Evolutionary conservation across 768 basidiomycete genomes (phyloP).

Genomic region (Melanogaster broomeanus): DNA sequence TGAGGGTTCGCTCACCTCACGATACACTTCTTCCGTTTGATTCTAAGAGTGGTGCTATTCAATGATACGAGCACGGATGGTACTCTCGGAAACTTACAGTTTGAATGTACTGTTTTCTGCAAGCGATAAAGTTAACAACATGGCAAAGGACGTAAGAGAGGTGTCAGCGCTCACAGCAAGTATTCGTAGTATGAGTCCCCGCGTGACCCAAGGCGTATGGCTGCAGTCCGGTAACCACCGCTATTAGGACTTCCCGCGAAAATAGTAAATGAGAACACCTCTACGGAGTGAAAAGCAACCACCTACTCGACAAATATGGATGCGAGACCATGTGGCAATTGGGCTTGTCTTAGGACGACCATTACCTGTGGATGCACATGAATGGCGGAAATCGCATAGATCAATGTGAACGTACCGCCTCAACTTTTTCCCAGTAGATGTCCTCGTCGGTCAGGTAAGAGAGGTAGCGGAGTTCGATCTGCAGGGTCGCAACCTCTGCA

Average conservation of each 20-base stretch:
- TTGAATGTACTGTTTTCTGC: conserved; percentile 34
- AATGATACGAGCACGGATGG: neutral
- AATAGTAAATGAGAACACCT: conserved; percentile 11
- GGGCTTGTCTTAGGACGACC: conserved; percentile 63
- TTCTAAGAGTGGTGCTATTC: conserved; percentile 44
- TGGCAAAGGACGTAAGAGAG: neutral
- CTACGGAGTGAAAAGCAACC: conserved; percentile 1
- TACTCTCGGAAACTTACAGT: conserved; percentile 23
- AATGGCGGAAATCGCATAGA: neutral
- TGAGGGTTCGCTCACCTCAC: conserved; percentile 50
- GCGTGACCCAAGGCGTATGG: conserved; percentile 87
- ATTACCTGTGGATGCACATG: conserved; percentile 50
- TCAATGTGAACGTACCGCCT: conserved; percentile 48
- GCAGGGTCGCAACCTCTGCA: conserved; percentile 86
- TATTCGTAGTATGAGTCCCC: conserved; percentile 97
- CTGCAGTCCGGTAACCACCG: conserved; percentile 60
- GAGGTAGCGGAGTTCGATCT: conserved; percentile 92
- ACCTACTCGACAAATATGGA: conserved; percentile 84
- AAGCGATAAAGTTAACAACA: conserved; percentile 3
- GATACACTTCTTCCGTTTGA: conserved; percentile 74
- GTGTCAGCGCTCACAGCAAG: conserved; percentile 54
- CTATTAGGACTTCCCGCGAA: conserved; percentile 40
- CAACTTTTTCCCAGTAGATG: conserved; percentile 79
- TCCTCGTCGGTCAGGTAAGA: conserved; percentile 74
- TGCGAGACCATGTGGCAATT: conserved; percentile 70